These are phyloP conservation scores for Diaporthe aspalathi DNA, from an alignment of 2,329 filamentous ascomycete genomes.

Conservation along the genomic window DNA sequence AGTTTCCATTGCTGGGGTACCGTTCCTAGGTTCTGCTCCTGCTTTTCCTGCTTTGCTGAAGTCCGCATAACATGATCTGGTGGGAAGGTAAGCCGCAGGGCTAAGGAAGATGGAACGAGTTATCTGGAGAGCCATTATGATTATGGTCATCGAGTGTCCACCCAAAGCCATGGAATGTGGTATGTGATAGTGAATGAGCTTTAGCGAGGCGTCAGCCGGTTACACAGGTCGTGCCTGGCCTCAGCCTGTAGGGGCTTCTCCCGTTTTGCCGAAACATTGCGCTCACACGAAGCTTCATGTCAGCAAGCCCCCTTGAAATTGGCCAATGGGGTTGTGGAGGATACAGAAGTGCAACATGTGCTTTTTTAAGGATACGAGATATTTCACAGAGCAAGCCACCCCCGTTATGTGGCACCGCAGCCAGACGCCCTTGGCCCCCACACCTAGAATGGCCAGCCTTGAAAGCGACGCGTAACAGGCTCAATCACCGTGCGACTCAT, in stretches of 20 bases:
- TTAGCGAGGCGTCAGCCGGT: neutral
- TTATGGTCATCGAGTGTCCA: no score
- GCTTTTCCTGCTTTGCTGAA: no score
- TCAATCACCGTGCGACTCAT: neutral
- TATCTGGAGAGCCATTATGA: no score
- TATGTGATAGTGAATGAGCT: no score
- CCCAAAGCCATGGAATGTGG: no score
- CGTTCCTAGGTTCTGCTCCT: no score
- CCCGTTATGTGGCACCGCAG: conserved; percentile 1
- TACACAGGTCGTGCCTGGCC: neutral
- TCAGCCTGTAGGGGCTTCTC: neutral
- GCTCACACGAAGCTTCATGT: neutral
- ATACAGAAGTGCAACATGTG: neutral
- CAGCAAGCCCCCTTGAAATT: neutral
- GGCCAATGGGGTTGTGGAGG: neutral
- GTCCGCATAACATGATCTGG: no score
- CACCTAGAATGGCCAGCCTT: neutral
- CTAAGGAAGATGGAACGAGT: no score
- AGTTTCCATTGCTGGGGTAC: no score
- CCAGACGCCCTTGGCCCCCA: conserved; percentile 4
- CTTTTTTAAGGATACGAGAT: conserved; percentile 2
- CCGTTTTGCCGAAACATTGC: neutral
- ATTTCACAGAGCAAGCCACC: conserved; percentile 9
- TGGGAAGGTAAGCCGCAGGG: no score
- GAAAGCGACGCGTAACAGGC: neutral